A percentile compares a stretch with the other conserved stretches of the same genome.
These are phyloP conservation scores for Lavandula angustifolia DNA, from an alignment of 257 asterid species.

Conservation along the genomic window DNA sequence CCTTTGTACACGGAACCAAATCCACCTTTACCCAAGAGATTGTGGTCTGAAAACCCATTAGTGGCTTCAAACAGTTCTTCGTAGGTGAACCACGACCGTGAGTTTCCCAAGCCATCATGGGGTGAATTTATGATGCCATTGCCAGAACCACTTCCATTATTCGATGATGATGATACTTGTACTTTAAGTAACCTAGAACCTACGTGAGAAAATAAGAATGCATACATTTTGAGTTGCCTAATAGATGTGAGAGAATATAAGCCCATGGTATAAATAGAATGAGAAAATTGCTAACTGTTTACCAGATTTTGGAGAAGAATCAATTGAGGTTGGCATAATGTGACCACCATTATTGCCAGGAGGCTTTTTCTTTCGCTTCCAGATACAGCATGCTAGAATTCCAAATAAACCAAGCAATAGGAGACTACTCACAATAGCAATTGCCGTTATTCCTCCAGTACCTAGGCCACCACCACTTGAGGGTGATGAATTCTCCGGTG, in stretches of 20 bases:
- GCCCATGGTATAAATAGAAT: constrained; percentile 16
- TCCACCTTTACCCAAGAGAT: constrained; percentile 90
- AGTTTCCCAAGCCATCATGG: constrained; percentile 61
- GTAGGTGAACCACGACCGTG: constrained; percentile 73
- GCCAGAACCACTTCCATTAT: constrained; percentile 45
- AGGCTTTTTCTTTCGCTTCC: constrained; percentile 71
- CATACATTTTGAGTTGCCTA: constrained; percentile 21
- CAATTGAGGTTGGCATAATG: constrained; percentile 59
- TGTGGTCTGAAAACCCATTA: constrained; percentile 65
- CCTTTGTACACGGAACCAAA: constrained; percentile 96
- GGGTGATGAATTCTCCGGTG: constrained; percentile 45
- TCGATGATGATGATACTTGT: constrained; percentile 44
- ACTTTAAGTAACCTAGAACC: constrained; percentile 58
- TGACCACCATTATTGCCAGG: constrained; percentile 48
- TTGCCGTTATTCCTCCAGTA: constrained; percentile 51
- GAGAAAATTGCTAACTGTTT: constrained; percentile 12
- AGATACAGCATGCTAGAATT: constrained; percentile 44
- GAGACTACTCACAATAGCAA: constrained; percentile 43
- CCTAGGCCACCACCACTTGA: constrained; percentile 47
- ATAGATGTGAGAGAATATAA: constrained; percentile 2
- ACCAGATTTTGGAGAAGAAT: constrained; percentile 68
- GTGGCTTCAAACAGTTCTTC: constrained; percentile 77
- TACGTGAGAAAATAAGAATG: constrained; percentile 36
- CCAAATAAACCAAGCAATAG: constrained; percentile 53
- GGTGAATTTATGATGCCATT: constrained; percentile 46